Percentiles rank a stretch among this genome's conserved stretches.
phyloP scores from a whole-genome alignment of 306 rosid species.

The Lupinus albus region DNA sequence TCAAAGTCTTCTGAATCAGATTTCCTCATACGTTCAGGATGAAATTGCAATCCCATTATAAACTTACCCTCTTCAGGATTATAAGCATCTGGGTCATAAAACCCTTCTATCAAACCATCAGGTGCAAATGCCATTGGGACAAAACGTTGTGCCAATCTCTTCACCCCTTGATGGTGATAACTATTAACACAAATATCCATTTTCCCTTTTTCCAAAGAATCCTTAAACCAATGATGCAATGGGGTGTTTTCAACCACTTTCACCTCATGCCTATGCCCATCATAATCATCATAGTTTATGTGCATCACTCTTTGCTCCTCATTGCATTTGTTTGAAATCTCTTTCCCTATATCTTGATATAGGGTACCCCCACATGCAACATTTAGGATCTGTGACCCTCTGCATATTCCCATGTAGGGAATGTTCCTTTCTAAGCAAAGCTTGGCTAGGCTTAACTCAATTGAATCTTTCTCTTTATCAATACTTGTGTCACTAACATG shows the following conservation, averaged over 20 bases:
- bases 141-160: constrained; percentile 79
- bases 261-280: constrained; percentile 83
- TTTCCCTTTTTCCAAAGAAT: constrained; percentile 57
- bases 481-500: constrained; percentile 84
- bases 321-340: constrained; percentile 49
- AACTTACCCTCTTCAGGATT: constrained; percentile 90
- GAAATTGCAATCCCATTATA: constrained; percentile 93
- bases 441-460: constrained; percentile 77
- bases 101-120: constrained; percentile 87
- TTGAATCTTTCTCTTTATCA: constrained; percentile 84
- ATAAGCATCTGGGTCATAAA: constrained; percentile 87
- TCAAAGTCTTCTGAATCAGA: constrained; percentile 80
- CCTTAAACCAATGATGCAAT: constrained; percentile 74
- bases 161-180: constrained; percentile 94
- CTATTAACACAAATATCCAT: constrained; percentile 82
- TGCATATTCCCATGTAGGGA: constrained; percentile 87
- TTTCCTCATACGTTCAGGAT: constrained; percentile 86
- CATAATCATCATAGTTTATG: constrained; percentile 79
- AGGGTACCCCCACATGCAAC: constrained; percentile 94
- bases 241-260: constrained; percentile 75
- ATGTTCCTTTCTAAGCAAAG: constrained; percentile 91
- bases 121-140: constrained; percentile 83
- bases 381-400: constrained; percentile 84
- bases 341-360: constrained; percentile 72
- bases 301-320: constrained; percentile 59